Conservation (phyloP, 2,329 filamentous ascomycete genomes). For the Phialophora macrospora region DNA sequence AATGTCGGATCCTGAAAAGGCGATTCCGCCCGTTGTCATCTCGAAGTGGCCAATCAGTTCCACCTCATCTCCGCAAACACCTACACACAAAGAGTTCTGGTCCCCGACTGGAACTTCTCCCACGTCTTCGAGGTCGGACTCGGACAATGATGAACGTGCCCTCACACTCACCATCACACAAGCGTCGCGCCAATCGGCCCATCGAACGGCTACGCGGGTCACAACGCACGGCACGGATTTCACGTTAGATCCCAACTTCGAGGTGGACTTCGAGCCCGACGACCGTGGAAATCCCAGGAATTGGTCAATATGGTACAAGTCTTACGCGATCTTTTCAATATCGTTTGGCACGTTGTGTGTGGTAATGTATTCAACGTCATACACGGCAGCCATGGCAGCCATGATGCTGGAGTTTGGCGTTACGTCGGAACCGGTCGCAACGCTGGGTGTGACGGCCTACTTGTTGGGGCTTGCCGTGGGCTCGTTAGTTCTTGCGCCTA, state of each 20-base stretch:
- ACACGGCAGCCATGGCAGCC: slow-evolving; percentile 72
- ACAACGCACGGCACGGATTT: slow-evolving; percentile 54
- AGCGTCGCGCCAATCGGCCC: slow-evolving; percentile 27
- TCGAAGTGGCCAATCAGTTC: slow-evolving; percentile 16
- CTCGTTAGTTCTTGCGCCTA: slow-evolving; percentile 72
- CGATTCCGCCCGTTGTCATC: slow-evolving; percentile 23
- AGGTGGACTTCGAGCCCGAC: slow-evolving; percentile 71
- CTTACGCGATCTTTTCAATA: slow-evolving; percentile 59
- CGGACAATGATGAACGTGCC: slow-evolving; percentile 32
- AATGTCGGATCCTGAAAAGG: slow-evolving; percentile 30
- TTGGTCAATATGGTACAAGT: slow-evolving; percentile 67
- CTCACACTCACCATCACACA: slow-evolving; percentile 32
- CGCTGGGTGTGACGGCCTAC: slow-evolving; percentile 79
- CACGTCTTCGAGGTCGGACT: slow-evolving; percentile 29
- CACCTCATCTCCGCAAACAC: slow-evolving; percentile 11
- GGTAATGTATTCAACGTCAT: slow-evolving; percentile 77
- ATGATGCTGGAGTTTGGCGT: slow-evolving; percentile 70
- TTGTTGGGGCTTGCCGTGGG: slow-evolving; percentile 74
- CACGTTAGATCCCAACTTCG: slow-evolving; percentile 65
- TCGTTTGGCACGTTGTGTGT: slow-evolving; percentile 63
- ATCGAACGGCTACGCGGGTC: slow-evolving; percentile 43
- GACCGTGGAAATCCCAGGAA: slow-evolving; percentile 70
- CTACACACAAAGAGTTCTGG: slow-evolving; percentile 29
- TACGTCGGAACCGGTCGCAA: slow-evolving; percentile 63
- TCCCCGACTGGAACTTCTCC: slow-evolving; percentile 29